phyloP scores from a whole-genome alignment of 2,329 filamentous ascomycete species.

The Triangularia verruculosa region DNA sequence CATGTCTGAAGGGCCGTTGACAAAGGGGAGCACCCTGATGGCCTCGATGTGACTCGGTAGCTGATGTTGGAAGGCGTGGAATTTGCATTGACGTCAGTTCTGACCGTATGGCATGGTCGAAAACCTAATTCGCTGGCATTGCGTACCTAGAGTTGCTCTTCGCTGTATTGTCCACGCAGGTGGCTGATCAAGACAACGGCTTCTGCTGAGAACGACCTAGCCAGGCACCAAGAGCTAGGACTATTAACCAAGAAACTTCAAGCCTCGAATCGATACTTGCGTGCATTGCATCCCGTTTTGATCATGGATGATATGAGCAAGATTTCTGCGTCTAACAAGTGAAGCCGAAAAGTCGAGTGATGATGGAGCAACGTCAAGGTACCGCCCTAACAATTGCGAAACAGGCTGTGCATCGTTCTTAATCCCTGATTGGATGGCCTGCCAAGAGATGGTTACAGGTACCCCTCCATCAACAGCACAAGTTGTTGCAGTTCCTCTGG shows the following conservation, averaged over 20 bases:
- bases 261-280: too few relatives aligned
- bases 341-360: background rate
- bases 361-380: background rate
- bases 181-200: background rate
- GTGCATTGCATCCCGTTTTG: too few relatives aligned
- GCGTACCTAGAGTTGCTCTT: background rate
- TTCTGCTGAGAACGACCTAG: background rate
- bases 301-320: too few relatives aligned
- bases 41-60: background rate
- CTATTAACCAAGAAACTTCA: too few relatives aligned
- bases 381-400: background rate
- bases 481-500: background rate
- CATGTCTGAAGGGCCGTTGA: background rate
- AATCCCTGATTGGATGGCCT: background rate
- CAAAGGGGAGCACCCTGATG: background rate
- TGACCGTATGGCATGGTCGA: background rate
- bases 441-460: background rate
- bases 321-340: too few relatives aligned
- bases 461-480: conserved; percentile 1
- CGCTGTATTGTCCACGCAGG: background rate
- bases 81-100: conserved; percentile 6
- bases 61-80: too few relatives aligned
- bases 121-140: background rate
- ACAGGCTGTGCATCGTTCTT: background rate
- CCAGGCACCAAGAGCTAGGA: too few relatives aligned